A percentile compares a stretch with the other conserved stretches of the same genome.
Evolutionary conservation across 768 basidiomycete genomes (phyloP).

Genomic region (Pleurotus eryngii): DNA sequence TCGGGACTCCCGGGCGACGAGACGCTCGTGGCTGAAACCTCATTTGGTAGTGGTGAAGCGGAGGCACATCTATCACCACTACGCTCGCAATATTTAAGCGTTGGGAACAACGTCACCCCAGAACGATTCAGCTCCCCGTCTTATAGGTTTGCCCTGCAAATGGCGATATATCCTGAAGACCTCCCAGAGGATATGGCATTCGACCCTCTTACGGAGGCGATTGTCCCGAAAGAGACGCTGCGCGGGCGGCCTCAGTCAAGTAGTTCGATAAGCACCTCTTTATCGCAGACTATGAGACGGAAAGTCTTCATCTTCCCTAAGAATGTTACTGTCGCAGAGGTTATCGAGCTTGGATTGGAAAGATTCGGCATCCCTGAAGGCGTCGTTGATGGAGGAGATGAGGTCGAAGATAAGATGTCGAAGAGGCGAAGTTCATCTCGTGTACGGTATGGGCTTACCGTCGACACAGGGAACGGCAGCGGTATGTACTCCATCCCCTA

Average conservation of each 20-base stretch:
- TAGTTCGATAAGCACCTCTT: conserved; percentile 42
- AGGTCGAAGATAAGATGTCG: conserved; percentile 88
- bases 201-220: conserved; percentile 89
- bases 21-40: conserved; percentile 37
- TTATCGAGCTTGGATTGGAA: conserved; percentile 89
- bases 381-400: conserved; percentile 98
- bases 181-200: conserved; percentile 94
- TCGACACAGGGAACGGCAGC: conserved; percentile 64
- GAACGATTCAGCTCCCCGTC: conserved; percentile 84
- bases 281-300: conserved; percentile 60
- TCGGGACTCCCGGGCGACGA: conserved; percentile 40
- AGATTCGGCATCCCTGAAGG: conserved; percentile 94
- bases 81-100: conserved; percentile 39
- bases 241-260: conserved; percentile 47
- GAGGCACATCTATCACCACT: conserved; percentile 35
- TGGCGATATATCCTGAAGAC: conserved; percentile 86
- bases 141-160: conserved; percentile 79
- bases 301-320: conserved; percentile 92
- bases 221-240: conserved; percentile 80
- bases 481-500: conserved; percentile 15
- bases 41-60: conserved; percentile 24
- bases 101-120: conserved; percentile 47
- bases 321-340: conserved; percentile 94
- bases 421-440: conserved; percentile 76
- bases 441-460: conserved; percentile 79